These are phyloP conservation scores for Leucoagaricus sp. DNA, from an alignment of 1,284 basidiomycete species.

Conservation along the genomic window DNA sequence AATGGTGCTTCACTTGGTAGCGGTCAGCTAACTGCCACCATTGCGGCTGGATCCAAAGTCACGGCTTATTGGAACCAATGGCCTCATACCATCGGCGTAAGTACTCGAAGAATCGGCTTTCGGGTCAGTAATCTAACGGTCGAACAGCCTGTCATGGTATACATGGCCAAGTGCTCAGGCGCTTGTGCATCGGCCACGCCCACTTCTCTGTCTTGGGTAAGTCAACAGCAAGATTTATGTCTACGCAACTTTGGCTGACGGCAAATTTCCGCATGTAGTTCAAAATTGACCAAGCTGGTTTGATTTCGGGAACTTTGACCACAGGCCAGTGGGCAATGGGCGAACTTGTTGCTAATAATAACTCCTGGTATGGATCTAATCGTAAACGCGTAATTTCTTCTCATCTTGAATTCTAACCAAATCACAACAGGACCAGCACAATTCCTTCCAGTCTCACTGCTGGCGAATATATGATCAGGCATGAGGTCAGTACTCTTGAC, in stretches of 20 bases:
- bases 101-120: not conserved
- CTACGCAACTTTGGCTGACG: no score
- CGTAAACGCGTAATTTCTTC: no score
- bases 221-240: constrained; percentile 24
- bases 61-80: constrained; percentile 42
- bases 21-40: constrained; percentile 35
- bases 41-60: constrained; percentile 42
- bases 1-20: constrained; percentile 33
- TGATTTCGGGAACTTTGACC: constrained; percentile 33
- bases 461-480: constrained; percentile 40
- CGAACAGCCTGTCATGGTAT: constrained; percentile 34
- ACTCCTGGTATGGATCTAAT: constrained; percentile 26
- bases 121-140: not conserved
- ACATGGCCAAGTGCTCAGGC: constrained; percentile 37
- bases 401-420: not conserved
- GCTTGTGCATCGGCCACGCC: constrained; percentile 33
- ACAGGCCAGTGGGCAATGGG: constrained; percentile 22
- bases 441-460: constrained; percentile 35
- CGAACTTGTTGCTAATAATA: constrained; percentile 36
- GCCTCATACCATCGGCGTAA: constrained; percentile 31
- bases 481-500: constrained; percentile 28
- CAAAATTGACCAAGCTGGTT: constrained; percentile 38
- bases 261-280: constrained; percentile 27
- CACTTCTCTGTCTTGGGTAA: constrained; percentile 29
- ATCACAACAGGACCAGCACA: constrained; percentile 31